Percentiles rank a stretch among this genome's conserved stretches.
Evolutionary conservation across 805 yeast genomes (phyloP).

Genomic region (Lipomyces spencermartinsiae): DNA sequence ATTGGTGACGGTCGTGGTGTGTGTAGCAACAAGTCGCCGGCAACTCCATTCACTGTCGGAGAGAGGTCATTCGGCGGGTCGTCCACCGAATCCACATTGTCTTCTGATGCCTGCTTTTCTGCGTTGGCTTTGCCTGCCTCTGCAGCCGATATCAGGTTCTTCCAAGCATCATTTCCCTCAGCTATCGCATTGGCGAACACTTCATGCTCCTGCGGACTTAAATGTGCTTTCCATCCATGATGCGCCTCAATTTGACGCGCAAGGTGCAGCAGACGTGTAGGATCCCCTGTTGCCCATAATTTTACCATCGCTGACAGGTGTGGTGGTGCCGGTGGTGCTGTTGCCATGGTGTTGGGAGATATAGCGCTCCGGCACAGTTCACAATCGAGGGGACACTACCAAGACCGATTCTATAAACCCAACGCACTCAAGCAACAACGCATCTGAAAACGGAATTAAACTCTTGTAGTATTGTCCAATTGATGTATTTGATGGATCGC

Average conservation of each 20-base stretch:
- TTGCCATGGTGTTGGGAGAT: slow-evolving; percentile 6
- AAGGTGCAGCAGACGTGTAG: slow-evolving; percentile 32
- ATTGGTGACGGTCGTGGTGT: slow-evolving; percentile 22
- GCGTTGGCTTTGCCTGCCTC: slow-evolving; percentile 12
- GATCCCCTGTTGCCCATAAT: slow-evolving; percentile 41
- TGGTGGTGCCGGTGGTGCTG: neutral
- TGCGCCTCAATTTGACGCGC: slow-evolving; percentile 38
- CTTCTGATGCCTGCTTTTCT: neutral
- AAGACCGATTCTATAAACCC: slow-evolving; percentile 12
- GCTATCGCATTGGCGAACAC: slow-evolving; percentile 45
- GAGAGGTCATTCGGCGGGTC: neutral
- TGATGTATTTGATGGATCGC: slow-evolving; percentile 7
- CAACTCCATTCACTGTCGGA: neutral
- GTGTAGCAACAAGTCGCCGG: slow-evolving; percentile 9
- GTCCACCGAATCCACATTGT: neutral
- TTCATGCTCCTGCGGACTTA: slow-evolving; percentile 49
- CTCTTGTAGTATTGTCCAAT: neutral
- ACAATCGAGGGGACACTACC: neutral
- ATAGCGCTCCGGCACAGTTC: slow-evolving; percentile 9
- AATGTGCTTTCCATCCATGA: slow-evolving; percentile 47
- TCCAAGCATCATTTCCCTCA: slow-evolving; percentile 46
- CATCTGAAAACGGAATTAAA: slow-evolving; percentile 9
- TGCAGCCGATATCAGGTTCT: slow-evolving; percentile 39
- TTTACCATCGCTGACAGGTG: slow-evolving; percentile 18
- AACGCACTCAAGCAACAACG: slow-evolving; percentile 10